Evolutionary conservation across 2,329 filamentous ascomycete species (phyloP).

Genomic region (Monilinia laxa): DNA sequence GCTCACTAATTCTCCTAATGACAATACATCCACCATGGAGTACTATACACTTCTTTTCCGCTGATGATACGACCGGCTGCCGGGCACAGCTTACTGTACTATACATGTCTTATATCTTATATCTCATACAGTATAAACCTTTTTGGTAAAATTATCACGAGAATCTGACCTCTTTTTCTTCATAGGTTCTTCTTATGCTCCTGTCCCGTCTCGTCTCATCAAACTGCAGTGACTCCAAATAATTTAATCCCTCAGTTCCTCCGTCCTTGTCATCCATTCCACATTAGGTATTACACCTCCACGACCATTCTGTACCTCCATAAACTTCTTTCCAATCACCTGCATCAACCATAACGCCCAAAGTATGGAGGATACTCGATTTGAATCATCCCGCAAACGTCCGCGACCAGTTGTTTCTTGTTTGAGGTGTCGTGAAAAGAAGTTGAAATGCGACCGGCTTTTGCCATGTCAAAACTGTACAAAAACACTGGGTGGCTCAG

Average conservation of each 20-base stretch:
- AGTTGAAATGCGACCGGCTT: slow-evolving; percentile 59
- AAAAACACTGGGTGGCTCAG: slow-evolving; percentile 16
- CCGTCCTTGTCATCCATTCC: background rate
- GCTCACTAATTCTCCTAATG: background rate
- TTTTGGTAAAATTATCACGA: background rate
- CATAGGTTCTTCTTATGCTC: background rate
- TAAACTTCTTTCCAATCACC: background rate
- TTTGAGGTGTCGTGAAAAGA: slow-evolving; percentile 61
- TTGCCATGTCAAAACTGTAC: slow-evolving; percentile 56
- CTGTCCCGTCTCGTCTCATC: background rate
- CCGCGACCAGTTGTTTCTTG: slow-evolving; percentile 48
- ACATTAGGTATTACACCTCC: slow-evolving; percentile 5
- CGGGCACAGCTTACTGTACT: slow-evolving; percentile 10
- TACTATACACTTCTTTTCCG: background rate
- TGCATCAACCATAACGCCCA: background rate
- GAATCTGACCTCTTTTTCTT: background rate
- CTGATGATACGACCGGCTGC: background rate
- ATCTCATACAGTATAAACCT: background rate
- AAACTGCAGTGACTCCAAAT: background rate
- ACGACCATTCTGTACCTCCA: background rate
- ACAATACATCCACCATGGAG: background rate
- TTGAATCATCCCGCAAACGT: slow-evolving; percentile 26
- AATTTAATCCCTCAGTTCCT: background rate
- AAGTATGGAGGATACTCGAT: slow-evolving; percentile 22
- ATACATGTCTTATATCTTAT: slow-evolving; percentile 3